Evolutionary conservation across 257 asterid genomes (phyloP).

Genomic region (Gentiana macrophylla): DNA sequence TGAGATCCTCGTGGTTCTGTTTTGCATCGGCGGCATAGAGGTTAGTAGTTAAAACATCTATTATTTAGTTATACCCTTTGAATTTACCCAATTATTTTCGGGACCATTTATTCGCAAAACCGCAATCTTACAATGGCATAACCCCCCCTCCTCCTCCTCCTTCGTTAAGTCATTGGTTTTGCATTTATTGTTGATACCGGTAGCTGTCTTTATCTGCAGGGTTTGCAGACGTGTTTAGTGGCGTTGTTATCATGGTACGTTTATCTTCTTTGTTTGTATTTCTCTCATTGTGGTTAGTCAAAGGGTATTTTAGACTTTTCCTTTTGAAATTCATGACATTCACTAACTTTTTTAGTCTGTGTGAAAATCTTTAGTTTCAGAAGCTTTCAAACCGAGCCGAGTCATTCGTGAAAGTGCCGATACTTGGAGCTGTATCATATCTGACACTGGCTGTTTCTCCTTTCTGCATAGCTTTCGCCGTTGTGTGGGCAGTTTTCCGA

Average conservation of each 20-base stretch:
- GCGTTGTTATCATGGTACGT: conserved; percentile 86
- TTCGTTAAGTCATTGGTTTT: conserved; percentile 1
- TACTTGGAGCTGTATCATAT: conserved; percentile 76
- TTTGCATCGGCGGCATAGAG: conserved; percentile 90
- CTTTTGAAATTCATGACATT: neutral
- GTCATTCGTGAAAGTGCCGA: conserved; percentile 62
- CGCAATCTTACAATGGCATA: too few relatives aligned
- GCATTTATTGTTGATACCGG: conserved; percentile 15
- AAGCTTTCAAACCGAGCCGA: conserved; percentile 66
- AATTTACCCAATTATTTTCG: too few relatives aligned
- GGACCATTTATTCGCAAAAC: too few relatives aligned
- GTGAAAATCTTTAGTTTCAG: conserved; percentile 50
- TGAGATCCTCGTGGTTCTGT: conserved; percentile 86
- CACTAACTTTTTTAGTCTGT: too few relatives aligned
- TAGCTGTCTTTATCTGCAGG: conserved; percentile 40
- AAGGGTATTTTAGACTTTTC: neutral
- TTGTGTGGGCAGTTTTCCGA: conserved; percentile 82
- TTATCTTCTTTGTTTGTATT: neutral
- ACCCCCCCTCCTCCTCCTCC: too few relatives aligned
- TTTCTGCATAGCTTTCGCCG: conserved; percentile 82
- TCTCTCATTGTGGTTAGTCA: too few relatives aligned
- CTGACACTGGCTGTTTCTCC: conserved; percentile 83
- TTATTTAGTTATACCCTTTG: too few relatives aligned
- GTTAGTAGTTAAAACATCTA: conserved; percentile 24
- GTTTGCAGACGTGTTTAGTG: conserved; percentile 87